These are phyloP conservation scores for Thalassiosira exigua DNA, from an alignment of 352 stramenopile species.

Conservation along the genomic window DNA sequence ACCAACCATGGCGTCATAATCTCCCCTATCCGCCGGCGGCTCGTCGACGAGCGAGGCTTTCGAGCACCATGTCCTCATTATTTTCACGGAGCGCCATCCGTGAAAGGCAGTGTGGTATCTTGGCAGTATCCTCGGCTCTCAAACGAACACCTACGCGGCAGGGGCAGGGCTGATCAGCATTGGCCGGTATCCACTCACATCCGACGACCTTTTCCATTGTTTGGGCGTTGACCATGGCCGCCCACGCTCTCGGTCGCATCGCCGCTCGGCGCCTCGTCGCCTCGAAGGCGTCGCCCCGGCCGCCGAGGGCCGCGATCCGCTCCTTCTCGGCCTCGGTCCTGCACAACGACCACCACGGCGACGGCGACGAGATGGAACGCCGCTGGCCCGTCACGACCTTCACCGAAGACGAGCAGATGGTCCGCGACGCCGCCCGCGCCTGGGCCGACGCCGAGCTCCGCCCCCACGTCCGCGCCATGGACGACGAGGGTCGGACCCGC, in stretches of 20 bases:
- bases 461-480: conserved; percentile 92
- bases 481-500: conserved; percentile 90
- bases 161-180: too few relatives aligned
- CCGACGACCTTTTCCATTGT: too few relatives aligned
- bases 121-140: too few relatives aligned
- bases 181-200: too few relatives aligned
- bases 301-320: background rate
- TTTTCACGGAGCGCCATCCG: too few relatives aligned
- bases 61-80: too few relatives aligned
- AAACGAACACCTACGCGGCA: too few relatives aligned
- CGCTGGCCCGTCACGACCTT: conserved; percentile 67
- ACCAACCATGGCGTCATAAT: too few relatives aligned
- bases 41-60: too few relatives aligned
- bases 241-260: background rate
- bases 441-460: conserved; percentile 73
- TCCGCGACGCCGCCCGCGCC: conserved; percentile 52
- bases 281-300: background rate
- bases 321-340: background rate
- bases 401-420: conserved; percentile 80
- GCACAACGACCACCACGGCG: background rate
- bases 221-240: background rate
- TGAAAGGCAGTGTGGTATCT: too few relatives aligned
- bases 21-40: too few relatives aligned
- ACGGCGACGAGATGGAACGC: conserved; percentile 3
- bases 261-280: background rate